phyloP scores from a whole-genome alignment of 139 green algal species.

The Micractinium conductrix region DNA sequence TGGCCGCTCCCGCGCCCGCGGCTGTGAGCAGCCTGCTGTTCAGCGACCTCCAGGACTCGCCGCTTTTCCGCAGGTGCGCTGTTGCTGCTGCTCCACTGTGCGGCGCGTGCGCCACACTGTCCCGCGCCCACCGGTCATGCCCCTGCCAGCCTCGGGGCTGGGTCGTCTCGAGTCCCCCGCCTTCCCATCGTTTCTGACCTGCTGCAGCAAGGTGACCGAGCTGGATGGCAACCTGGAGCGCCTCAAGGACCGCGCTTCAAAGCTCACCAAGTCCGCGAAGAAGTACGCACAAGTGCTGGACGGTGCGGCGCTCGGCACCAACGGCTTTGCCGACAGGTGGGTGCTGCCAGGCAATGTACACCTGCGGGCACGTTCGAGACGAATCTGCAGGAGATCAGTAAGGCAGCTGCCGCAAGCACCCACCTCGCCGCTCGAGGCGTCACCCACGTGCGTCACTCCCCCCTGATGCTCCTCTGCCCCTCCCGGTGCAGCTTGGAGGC shows the following conservation, averaged over 20 bases:
- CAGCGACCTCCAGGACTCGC: conserved; percentile 36
- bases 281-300: conserved; percentile 58
- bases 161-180: not conserved
- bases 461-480: not conserved
- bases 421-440: too few relatives aligned
- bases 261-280: conserved; percentile 51
- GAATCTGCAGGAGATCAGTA: too few relatives aligned
- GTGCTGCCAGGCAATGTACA: not conserved
- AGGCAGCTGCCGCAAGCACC: too few relatives aligned
- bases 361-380: not conserved
- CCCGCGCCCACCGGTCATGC: not conserved
- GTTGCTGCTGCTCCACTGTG: not conserved
- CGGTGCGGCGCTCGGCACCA: conserved; percentile 38
- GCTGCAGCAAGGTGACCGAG: conserved; percentile 43
- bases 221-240: conserved; percentile 56
- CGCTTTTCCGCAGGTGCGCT: conserved; percentile 27
- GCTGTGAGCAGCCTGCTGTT: conserved; percentile 31
- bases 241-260: conserved; percentile 46
- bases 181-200: not conserved
- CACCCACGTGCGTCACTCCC: too few relatives aligned
- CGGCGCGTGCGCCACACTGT: not conserved
- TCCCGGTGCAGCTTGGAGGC: not conserved
- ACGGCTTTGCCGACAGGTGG: conserved; percentile 52
- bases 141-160: not conserved
- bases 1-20: not conserved